phyloP scores from a whole-genome alignment of 768 basidiomycete genomes.

The Phallus indusiatus region DNA sequence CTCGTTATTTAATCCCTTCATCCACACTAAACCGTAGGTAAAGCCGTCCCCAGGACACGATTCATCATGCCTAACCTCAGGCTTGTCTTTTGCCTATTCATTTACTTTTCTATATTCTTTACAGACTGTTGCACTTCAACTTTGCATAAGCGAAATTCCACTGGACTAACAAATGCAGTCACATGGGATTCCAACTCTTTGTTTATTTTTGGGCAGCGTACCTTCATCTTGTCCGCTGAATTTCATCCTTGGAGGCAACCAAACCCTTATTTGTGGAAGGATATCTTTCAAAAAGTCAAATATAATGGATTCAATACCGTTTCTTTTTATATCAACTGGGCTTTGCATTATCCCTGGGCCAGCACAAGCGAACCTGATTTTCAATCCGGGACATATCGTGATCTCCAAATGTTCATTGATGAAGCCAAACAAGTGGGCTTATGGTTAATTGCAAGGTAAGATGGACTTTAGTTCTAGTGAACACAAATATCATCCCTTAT shows the following conservation, averaged over 20 bases:
- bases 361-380: conserved; percentile 37
- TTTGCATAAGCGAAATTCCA: conserved; percentile 23
- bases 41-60: no score
- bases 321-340: conserved; percentile 54
- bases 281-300: conserved; percentile 54
- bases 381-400: conserved; percentile 37
- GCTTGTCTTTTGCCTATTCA: background rate
- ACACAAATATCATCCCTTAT: background rate
- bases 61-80: no score
- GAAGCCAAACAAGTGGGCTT: conserved; percentile 42
- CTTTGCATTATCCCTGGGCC: conserved; percentile 41
- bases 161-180: conserved; percentile 37
- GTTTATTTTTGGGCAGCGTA: conserved; percentile 45
- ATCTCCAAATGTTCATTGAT: conserved; percentile 43
- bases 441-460: conserved; percentile 47
- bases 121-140: background rate
- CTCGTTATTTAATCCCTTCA: no score
- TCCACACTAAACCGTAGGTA: no score
- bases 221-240: conserved; percentile 54
- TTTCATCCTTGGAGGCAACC: conserved; percentile 54
- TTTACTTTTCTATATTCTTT: background rate
- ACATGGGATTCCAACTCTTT: conserved; percentile 55
- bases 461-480: background rate
- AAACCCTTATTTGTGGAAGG: conserved; percentile 38
- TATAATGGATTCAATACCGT: conserved; percentile 54